Evolutionary conservation across 2,329 filamentous ascomycete species (phyloP).

Genomic region (Exophiala sideris): DNA sequence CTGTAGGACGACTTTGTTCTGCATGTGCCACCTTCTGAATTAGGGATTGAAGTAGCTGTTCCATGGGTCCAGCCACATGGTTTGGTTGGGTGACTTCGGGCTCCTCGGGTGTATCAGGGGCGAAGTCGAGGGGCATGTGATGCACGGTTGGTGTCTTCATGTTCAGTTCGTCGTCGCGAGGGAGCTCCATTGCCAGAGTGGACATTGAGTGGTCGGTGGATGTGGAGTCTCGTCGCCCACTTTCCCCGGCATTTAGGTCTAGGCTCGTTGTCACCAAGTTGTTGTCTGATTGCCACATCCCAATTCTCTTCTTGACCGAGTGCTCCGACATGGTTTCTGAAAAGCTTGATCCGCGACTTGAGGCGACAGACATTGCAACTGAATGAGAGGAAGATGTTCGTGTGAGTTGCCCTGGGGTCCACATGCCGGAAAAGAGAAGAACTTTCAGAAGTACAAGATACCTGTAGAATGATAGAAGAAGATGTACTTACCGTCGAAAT

Average conservation of each 20-base stretch:
- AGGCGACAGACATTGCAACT: constrained; percentile 6
- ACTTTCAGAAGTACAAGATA: not conserved
- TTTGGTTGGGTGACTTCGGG: not conserved
- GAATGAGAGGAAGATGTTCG: constrained; percentile 6
- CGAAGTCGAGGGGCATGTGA: not conserved
- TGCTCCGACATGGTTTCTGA: constrained; percentile 1
- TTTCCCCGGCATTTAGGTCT: not conserved
- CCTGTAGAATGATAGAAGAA: not conserved
- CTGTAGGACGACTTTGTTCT: constrained; percentile 26
- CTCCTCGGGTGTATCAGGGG: not conserved
- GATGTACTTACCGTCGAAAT: not conserved
- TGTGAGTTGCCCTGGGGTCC: constrained; percentile 1
- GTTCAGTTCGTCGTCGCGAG: constrained; percentile 12
- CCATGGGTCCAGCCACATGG: constrained; percentile 16
- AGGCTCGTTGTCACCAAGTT: not conserved
- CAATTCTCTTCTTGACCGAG: not conserved
- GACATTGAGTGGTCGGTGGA: constrained; percentile 4
- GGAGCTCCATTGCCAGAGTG: not conserved
- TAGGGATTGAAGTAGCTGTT: constrained; percentile 15
- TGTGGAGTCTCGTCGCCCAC: constrained; percentile 2
- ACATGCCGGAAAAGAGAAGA: not conserved
- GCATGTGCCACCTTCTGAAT: constrained; percentile 14
- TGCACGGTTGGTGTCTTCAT: constrained; percentile 18
- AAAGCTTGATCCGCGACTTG: constrained; percentile 6
- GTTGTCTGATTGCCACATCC: constrained; percentile 10